Base-by-base conservation (phyloP, 2,329 filamentous ascomycete species). In the Capronia americana region DNA sequence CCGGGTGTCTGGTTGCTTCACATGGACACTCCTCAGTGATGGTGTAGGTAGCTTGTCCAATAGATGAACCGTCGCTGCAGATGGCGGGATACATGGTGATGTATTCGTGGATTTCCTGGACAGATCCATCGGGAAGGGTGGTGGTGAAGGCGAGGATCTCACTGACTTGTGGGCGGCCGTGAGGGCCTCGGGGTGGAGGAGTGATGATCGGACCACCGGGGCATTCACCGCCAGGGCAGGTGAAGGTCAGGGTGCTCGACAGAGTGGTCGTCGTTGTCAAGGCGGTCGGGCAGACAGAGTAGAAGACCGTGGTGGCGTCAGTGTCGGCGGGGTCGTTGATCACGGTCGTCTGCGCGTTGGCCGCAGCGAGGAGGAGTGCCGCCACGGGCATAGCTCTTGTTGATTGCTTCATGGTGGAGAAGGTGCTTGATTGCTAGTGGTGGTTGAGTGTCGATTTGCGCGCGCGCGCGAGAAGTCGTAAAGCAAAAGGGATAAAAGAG, bases 1-100 rank as follows among this genome's bases (percentile, higher is more conserved):
- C 30, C 10, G 69, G 64, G 32, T 67, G 55, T 32, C 50, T 66
- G n/a, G 62, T 68, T 23, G 44, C 57, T 17, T 61, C 50, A 60
- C 72, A 73, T 41, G 72, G 71, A 65, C 74, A 77, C 1, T 69
- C 65, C 53, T 76, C 75, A 14, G 75, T 77, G 66, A 77, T 70
- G 23, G 76, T 78, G 68, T 75, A 77, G 23, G 72, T 74, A 24
- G 69, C 73, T 32, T 65, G 65, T 50, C 66, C 65, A 17, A 74
- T 66, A 28, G 68, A 61, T 17, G 50, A 65, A 41, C 71, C 73
- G 20, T 64, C 71, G 8, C 70, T 54, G 64, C 75, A 75, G 30
- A 74, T 55, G 4, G 70, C 65, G 17, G 60, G 48, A 62, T 71
- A 75, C 17, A 71, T 59, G 20, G 75, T 76, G 12, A 69, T 69